These are phyloP conservation scores for Corymbia calophylla DNA, from an alignment of 441 rosid species.

Conservation along the genomic window DNA sequence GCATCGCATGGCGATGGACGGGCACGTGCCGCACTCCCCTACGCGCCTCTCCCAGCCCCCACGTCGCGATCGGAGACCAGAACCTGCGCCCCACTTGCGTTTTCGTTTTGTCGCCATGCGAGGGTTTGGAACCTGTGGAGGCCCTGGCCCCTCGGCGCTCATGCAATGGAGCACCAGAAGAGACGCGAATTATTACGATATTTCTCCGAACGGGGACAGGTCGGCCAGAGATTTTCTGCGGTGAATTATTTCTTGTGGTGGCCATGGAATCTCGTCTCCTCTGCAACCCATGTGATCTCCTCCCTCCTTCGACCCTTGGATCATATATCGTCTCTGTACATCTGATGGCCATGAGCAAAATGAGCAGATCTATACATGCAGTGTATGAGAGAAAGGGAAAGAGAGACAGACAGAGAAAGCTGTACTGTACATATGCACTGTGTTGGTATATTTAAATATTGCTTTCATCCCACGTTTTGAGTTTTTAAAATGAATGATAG, in stretches of 20 bases:
- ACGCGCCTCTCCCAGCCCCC: neutral
- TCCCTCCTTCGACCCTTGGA: neutral
- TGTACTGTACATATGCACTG: neutral
- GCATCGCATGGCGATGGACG: neutral
- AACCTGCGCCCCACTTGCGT: neutral
- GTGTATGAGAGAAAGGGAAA: no score
- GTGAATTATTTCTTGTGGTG: neutral
- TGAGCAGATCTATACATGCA: no score
- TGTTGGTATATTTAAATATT: no score
- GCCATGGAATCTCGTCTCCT: neutral
- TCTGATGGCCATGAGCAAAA: neutral
- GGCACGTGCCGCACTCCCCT: neutral
- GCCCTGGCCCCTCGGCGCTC: neutral
- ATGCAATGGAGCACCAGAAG: neutral
- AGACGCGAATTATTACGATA: no score
- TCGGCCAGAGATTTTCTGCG: neutral
- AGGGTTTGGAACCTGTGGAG: neutral
- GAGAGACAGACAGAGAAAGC: neutral
- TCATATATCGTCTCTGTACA: neutral
- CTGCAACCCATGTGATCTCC: neutral
- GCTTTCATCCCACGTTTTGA: no score
- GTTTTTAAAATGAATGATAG: no score
- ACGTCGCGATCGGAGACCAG: neutral
- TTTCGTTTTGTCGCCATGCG: neutral
- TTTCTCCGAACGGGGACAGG: neutral